Conservation (phyloP, 495 filamentous ascomycete genomes). For the Hyaloscypha bicolor region DNA sequence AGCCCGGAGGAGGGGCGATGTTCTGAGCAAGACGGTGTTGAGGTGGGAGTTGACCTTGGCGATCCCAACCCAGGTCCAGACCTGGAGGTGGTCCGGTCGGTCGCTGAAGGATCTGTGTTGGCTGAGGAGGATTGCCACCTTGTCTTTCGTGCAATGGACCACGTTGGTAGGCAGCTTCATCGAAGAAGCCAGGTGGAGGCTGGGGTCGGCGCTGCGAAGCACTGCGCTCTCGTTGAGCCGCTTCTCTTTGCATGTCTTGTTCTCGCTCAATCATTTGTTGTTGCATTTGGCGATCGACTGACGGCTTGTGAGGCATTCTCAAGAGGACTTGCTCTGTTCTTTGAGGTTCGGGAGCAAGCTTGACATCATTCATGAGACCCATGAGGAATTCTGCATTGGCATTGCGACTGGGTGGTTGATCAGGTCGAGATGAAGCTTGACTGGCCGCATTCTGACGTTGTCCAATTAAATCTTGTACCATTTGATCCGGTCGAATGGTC, state of each 20-base stretch:
- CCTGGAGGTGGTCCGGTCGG: slow-evolving; percentile 44
- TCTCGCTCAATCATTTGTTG: slow-evolving; percentile 33
- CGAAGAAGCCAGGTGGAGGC: slow-evolving; percentile 36
- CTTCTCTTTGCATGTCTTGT: slow-evolving; percentile 45
- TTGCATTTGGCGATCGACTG: slow-evolving; percentile 31
- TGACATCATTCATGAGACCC: slow-evolving; percentile 53
- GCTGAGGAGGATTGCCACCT: slow-evolving; percentile 42
- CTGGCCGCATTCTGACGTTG: slow-evolving; percentile 48
- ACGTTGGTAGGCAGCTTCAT: slow-evolving; percentile 28
- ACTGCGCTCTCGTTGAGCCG: slow-evolving; percentile 40
- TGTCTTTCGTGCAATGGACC: slow-evolving; percentile 42
- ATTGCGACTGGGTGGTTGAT: slow-evolving; percentile 43
- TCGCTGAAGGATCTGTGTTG: slow-evolving; percentile 59
- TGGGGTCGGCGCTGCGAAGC: slow-evolving; percentile 41
- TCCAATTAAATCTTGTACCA: slow-evolving; percentile 54
- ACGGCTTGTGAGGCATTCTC: slow-evolving; percentile 24
- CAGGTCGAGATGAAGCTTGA: slow-evolving; percentile 43
- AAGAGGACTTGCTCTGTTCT: slow-evolving; percentile 30
- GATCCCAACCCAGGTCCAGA: slow-evolving; percentile 41
- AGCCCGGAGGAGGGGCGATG: slow-evolving; percentile 48
- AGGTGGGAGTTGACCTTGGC: slow-evolving; percentile 43
- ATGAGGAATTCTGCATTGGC: slow-evolving; percentile 58
- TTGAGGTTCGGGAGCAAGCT: slow-evolving; percentile 42
- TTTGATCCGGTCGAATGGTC: slow-evolving; percentile 50
- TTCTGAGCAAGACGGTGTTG: slow-evolving; percentile 34